A percentile compares a stretch with the other conserved stretches of the same genome.
These are phyloP conservation scores for Zygosaccharomyces pseudorouxii DNA, from an alignment of 805 yeast species.

Conservation along the genomic window DNA sequence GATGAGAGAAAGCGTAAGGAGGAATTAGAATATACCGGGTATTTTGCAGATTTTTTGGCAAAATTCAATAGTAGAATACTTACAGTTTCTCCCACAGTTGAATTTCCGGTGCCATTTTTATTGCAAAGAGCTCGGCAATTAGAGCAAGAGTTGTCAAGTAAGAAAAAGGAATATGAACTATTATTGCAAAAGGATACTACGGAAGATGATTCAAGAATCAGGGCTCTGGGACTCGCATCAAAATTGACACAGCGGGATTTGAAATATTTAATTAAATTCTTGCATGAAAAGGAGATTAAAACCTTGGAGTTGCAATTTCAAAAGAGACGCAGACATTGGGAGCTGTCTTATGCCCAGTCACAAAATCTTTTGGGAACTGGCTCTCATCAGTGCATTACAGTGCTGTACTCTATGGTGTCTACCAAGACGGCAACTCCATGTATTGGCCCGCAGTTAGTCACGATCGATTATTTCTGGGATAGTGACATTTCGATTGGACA, in stretches of 20 bases:
- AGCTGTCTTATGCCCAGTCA: slow-evolving; percentile 46
- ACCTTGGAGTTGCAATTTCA: slow-evolving; percentile 32
- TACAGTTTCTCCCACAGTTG: slow-evolving; percentile 82
- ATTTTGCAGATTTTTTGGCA: slow-evolving; percentile 38
- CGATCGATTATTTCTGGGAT: slow-evolving; percentile 84
- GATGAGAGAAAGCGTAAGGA: slow-evolving; percentile 16
- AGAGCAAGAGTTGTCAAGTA: slow-evolving; percentile 38
- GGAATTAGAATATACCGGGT: slow-evolving; percentile 24
- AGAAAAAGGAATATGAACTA: slow-evolving; percentile 24
- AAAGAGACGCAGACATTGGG: slow-evolving; percentile 58
- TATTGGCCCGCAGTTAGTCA: slow-evolving; percentile 79
- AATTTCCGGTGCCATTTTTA: slow-evolving; percentile 64
- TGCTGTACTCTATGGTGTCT: slow-evolving; percentile 77
- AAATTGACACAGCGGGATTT: slow-evolving; percentile 34
- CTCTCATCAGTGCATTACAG: slow-evolving; percentile 72
- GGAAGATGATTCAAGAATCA: slow-evolving; percentile 13
- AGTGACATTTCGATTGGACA: slow-evolving; percentile 88
- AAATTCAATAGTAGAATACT: slow-evolving; percentile 49
- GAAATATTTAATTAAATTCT: slow-evolving; percentile 30
- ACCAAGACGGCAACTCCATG: slow-evolving; percentile 87
- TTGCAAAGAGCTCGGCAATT: slow-evolving; percentile 50
- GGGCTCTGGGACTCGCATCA: slow-evolving; percentile 25
- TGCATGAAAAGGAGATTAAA: slow-evolving; percentile 32
- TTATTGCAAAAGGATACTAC: slow-evolving; percentile 17
- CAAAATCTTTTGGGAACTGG: slow-evolving; percentile 63